These are phyloP conservation scores for Gastrolobium villosum DNA, from an alignment of 306 rosid genomes.

Conservation along the genomic window DNA sequence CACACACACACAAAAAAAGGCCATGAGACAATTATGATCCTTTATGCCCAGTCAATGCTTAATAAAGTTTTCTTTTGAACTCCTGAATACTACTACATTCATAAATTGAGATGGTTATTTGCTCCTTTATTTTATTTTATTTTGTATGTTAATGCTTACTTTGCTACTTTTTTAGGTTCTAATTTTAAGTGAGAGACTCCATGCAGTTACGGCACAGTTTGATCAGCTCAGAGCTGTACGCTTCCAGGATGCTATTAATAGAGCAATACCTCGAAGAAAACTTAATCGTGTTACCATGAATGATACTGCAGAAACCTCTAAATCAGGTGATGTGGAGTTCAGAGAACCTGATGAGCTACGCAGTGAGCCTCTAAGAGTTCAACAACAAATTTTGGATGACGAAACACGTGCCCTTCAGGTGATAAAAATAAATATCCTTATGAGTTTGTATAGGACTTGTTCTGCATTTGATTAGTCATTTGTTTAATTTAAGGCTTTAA, in stretches of 20 bases:
- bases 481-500: conserved; percentile 36
- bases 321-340: conserved; percentile 55
- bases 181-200: conserved; percentile 92
- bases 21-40: neutral
- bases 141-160: conserved; percentile 33
- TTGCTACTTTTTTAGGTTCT: conserved; percentile 67
- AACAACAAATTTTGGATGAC: conserved; percentile 89
- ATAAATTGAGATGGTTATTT: conserved; percentile 31
- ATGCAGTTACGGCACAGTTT: conserved; percentile 84
- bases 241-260: conserved; percentile 86
- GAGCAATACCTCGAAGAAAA: conserved; percentile 82
- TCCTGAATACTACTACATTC: conserved; percentile 29
- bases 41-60: conserved; percentile 32
- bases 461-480: conserved; percentile 22
- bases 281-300: conserved; percentile 57
- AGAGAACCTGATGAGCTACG: conserved; percentile 71
- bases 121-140: neutral
- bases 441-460: conserved; percentile 26
- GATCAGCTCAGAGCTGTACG: conserved; percentile 97
- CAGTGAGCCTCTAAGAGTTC: conserved; percentile 72
- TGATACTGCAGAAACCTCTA: conserved; percentile 58
- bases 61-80: conserved; percentile 30
- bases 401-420: conserved; percentile 99
- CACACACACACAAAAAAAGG: neutral
- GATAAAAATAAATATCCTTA: conserved; percentile 11